Conservation (phyloP, 257 asterid genomes). For the Anisodus acutangulus region DNA sequence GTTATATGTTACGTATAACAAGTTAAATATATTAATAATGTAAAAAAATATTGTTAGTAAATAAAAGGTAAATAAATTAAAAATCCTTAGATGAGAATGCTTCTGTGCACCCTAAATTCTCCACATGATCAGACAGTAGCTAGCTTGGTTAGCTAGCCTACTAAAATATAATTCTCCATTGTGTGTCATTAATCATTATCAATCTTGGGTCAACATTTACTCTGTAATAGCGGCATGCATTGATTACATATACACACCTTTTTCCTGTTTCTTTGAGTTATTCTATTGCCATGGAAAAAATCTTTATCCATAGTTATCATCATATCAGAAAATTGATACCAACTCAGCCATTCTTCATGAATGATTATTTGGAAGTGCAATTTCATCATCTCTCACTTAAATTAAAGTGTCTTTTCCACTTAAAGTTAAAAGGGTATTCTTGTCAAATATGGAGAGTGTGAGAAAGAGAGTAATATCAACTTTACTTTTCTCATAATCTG, state of each 20-base stretch:
- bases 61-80: background rate
- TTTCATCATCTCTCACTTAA: conserved; percentile 78
- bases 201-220: conserved; percentile 57
- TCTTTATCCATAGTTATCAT: conserved; percentile 36
- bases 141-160: conserved; percentile 14
- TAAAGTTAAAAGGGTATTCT: conserved; percentile 68
- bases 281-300: conserved; percentile 26
- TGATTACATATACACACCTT: conserved; percentile 44
- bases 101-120: background rate
- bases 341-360: conserved; percentile 67
- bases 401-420: conserved; percentile 34
- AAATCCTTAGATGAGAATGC: background rate
- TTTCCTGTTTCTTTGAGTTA: conserved; percentile 30
- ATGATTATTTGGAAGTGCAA: conserved; percentile 59
- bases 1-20: background rate
- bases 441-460: conserved; percentile 48
- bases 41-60: background rate
- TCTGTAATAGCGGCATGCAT: conserved; percentile 50
- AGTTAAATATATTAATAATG: background rate
- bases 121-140: background rate
- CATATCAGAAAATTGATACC: conserved; percentile 44
- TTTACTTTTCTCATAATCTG: conserved; percentile 52
- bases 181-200: conserved; percentile 59
- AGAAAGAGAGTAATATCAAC: conserved; percentile 34
- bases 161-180: background rate